Conservation (phyloP, 805 yeast genomes). For the Brettanomyces custersianus region DNA sequence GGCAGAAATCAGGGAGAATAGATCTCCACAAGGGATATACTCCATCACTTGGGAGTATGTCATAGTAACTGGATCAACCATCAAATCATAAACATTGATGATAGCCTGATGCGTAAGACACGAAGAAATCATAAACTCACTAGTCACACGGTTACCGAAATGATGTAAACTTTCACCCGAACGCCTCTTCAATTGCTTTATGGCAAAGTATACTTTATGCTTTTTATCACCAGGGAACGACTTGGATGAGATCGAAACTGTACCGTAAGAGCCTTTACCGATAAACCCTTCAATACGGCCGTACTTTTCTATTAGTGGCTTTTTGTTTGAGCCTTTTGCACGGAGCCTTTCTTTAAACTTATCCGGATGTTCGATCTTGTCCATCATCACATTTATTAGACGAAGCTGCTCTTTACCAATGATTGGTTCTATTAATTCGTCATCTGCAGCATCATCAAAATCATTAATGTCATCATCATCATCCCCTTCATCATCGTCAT, state of each 20-base stretch:
- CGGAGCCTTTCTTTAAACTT: constrained; percentile 23
- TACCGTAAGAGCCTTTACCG: constrained; percentile 41
- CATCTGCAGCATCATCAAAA: constrained; percentile 29
- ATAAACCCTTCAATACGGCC: constrained; percentile 43
- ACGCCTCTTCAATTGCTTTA: constrained; percentile 63
- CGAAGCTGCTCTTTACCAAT: constrained; percentile 42
- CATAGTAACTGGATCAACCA: constrained; percentile 63
- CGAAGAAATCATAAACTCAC: constrained; percentile 84
- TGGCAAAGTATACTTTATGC: constrained; percentile 51
- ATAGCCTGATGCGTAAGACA: constrained; percentile 70
- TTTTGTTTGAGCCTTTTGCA: constrained; percentile 19
- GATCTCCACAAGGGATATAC: constrained; percentile 83
- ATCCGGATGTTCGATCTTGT: constrained; percentile 35
- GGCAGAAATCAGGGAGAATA: constrained; percentile 49
- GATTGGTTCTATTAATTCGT: constrained; percentile 34
- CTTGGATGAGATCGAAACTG: constrained; percentile 35
- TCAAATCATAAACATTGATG: constrained; percentile 68
- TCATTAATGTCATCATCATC: constrained; percentile 25
- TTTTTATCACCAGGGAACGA: constrained; percentile 30
- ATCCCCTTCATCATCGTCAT: constrained; percentile 10
- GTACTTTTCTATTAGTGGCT: constrained; percentile 34
- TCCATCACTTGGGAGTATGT: constrained; percentile 90
- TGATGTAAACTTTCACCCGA: constrained; percentile 46
- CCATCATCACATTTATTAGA: constrained; percentile 38
- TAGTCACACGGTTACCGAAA: constrained; percentile 66